Evolutionary conservation across 2,329 filamentous ascomycete genomes (phyloP).

Genomic region (Fusarium nanum): DNA sequence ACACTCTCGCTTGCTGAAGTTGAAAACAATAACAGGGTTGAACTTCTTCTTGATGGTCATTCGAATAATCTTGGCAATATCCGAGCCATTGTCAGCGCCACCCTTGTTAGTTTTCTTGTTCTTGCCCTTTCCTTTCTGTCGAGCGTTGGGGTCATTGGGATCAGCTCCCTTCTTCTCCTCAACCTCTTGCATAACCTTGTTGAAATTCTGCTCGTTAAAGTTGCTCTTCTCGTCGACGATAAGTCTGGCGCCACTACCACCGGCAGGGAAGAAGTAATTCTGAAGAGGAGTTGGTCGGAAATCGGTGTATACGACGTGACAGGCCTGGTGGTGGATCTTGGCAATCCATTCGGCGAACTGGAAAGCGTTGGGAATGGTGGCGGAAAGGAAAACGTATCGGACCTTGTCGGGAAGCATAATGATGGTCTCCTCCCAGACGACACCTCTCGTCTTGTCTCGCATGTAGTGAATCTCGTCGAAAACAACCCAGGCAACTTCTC

Average conservation of each 20-base stretch:
- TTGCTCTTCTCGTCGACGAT: constrained; percentile 97
- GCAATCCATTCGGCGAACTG: constrained; percentile 99
- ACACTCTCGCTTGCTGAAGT: constrained; percentile 98
- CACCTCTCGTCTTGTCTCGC: constrained; percentile 92
- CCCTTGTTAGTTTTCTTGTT: constrained; percentile 94
- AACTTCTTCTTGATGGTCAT: constrained; percentile 99
- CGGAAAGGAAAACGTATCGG: constrained; percentile 96
- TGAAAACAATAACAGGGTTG: constrained; percentile 99
- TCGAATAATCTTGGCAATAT: constrained; percentile 97
- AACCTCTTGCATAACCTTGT: constrained; percentile 91
- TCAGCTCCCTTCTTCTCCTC: constrained; percentile 89
- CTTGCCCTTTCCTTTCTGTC: constrained; percentile 87
- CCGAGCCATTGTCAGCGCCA: constrained; percentile 76
- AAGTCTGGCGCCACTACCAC: constrained; percentile 91
- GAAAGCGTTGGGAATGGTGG: constrained; percentile 98
- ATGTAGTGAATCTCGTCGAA: constrained; percentile 99
- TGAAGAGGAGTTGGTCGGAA: constrained; percentile 96
- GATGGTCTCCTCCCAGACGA: constrained; percentile 99
- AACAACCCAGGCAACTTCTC: constrained; percentile 97
- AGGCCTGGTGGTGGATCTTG: constrained; percentile 97
- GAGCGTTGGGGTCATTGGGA: constrained; percentile 80
- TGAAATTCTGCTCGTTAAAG: constrained; percentile 97
- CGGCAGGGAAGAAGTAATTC: constrained; percentile 96
- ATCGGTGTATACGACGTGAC: constrained; percentile 98
- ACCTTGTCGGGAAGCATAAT: constrained; percentile 98